Evolutionary conservation across 2,329 filamentous ascomycete species (phyloP).

Genomic region (Cladosporium colombiae): DNA sequence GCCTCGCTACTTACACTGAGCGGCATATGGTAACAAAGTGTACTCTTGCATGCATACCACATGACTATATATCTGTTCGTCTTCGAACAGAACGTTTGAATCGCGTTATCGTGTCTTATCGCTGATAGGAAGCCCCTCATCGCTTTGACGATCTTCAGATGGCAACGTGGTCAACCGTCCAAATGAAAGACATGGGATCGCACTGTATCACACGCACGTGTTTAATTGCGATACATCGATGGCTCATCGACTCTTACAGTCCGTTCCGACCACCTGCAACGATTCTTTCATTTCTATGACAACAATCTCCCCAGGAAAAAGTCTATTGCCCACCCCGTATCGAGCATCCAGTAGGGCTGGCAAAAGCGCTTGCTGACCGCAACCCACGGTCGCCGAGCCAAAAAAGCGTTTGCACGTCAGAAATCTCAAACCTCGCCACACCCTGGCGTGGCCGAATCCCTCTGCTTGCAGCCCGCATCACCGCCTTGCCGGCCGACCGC

Average conservation of each 20-base stretch:
- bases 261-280: background rate
- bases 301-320: background rate
- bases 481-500: conserved; percentile 13
- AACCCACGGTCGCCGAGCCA: conserved; percentile 2
- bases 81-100: background rate
- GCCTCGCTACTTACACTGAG: background rate
- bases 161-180: conserved; percentile 1
- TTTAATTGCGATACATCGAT: background rate
- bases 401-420: background rate
- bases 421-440: conserved; percentile 12
- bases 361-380: conserved; percentile 1
- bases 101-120: background rate
- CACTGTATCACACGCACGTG: background rate
- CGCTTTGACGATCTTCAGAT: conserved; percentile 1
- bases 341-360: background rate
- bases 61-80: background rate
- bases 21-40: background rate
- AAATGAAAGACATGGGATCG: background rate
- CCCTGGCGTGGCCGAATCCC: background rate
- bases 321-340: background rate
- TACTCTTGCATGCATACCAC: background rate
- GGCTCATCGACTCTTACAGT: background rate
- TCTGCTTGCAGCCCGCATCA: conserved; percentile 5
- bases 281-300: background rate
- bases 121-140: background rate